These are phyloP conservation scores for Candida nitratophila DNA, from an alignment of 805 yeast species.

Conservation along the genomic window DNA sequence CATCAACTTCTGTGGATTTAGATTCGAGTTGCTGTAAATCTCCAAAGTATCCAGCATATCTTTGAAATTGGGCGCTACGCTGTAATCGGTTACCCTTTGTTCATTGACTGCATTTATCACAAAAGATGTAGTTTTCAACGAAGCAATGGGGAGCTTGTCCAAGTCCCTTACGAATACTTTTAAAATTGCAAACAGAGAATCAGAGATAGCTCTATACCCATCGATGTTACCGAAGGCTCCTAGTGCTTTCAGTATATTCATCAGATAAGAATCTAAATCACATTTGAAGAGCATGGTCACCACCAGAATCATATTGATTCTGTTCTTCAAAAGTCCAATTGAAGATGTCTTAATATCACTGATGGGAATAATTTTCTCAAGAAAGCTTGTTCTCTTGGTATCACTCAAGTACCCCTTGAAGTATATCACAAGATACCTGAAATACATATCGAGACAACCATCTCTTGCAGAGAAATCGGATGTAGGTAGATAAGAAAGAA, in stretches of 20 bases:
- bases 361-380: slow-evolving; percentile 28
- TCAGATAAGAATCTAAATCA: slow-evolving; percentile 18
- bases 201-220: slow-evolving; percentile 6
- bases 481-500: slow-evolving; percentile 11
- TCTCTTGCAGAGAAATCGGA: slow-evolving; percentile 12
- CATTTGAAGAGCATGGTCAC: slow-evolving; percentile 22
- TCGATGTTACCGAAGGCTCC: slow-evolving; percentile 2
- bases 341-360: slow-evolving; percentile 22
- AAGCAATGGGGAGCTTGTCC: slow-evolving; percentile 11
- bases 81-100: slow-evolving; percentile 1
- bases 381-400: slow-evolving; percentile 10
- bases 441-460: slow-evolving; percentile 25
- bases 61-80: slow-evolving; percentile 6
- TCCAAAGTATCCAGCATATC: not conserved
- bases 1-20: not conserved
- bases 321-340: slow-evolving; percentile 16
- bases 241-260: slow-evolving; percentile 13
- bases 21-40: not conserved
- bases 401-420: slow-evolving; percentile 12
- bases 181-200: slow-evolving; percentile 7
- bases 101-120: slow-evolving; percentile 12
- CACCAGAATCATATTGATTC: slow-evolving; percentile 23
- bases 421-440: slow-evolving; percentile 21
- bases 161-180: slow-evolving; percentile 9
- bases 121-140: not conserved